Conservation (phyloP, 179 eudicot genomes). For the Corrigiola litoralis region DNA sequence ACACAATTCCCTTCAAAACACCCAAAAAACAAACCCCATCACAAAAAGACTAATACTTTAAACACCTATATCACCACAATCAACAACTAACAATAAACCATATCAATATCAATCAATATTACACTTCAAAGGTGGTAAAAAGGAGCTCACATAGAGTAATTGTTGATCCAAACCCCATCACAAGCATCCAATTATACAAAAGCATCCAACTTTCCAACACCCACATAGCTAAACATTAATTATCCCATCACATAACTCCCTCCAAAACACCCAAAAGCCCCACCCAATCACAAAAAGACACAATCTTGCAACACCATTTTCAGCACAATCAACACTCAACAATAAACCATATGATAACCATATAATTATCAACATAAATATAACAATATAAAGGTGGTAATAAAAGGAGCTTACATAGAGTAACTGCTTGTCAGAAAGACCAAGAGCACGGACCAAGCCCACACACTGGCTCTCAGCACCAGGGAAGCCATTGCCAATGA, state of each 20-base stretch:
- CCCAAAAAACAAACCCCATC: background rate
- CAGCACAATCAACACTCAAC: background rate
- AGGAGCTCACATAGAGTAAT: no score
- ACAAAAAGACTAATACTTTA: background rate
- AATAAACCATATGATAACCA: background rate
- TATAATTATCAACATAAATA: background rate
- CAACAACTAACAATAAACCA: no score
- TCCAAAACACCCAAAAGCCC: background rate
- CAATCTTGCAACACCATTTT: background rate
- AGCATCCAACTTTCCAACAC: no score
- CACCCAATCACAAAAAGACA: background rate
- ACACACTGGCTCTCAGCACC: constrained; percentile 82
- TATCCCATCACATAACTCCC: background rate
- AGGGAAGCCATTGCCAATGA: constrained; percentile 78
- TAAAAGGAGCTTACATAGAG: constrained; percentile 43
- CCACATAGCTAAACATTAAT: background rate
- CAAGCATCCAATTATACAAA: no score
- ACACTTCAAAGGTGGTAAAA: no score
- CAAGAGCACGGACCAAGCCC: constrained; percentile 78
- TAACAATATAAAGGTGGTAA: background rate
- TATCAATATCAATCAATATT: no score
- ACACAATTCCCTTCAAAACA: background rate
- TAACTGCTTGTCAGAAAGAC: constrained; percentile 61
- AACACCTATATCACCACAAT: no score
- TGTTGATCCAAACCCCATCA: no score